A percentile compares a stretch with the other conserved stretches of the same genome.
phyloP scores from a whole-genome alignment of 2,329 filamentous ascomycete species.

The Paraphoma sp. region DNA sequence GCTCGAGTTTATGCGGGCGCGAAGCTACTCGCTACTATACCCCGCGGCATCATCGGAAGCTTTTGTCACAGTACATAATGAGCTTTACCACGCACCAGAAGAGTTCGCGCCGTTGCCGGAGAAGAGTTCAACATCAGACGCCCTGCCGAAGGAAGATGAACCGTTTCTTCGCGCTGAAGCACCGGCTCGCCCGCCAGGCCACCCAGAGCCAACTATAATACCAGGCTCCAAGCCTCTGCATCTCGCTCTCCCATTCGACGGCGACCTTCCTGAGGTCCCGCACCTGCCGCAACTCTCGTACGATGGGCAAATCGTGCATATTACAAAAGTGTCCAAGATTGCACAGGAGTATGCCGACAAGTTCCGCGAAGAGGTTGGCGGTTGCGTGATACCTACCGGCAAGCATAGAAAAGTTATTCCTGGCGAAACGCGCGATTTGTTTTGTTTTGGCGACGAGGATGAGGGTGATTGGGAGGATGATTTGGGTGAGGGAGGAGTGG shows the following conservation, averaged over 20 bases:
- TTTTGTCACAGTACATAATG: conserved; percentile 77
- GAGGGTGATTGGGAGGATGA: conserved; percentile 40
- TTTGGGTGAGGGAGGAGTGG: conserved; percentile 5
- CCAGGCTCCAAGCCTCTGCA: conserved; percentile 56
- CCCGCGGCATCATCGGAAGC: conserved; percentile 64
- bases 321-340: conserved; percentile 51
- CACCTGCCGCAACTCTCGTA: conserved; percentile 68
- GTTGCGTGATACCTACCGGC: conserved; percentile 59
- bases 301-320: conserved; percentile 61
- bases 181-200: conserved; percentile 15
- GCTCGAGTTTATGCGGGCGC: conserved; percentile 75
- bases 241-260: conserved; percentile 56
- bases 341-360: conserved; percentile 61
- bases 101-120: conserved; percentile 54
- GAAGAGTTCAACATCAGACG: conserved; percentile 3
- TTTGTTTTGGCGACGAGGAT: conserved; percentile 62
- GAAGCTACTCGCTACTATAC: conserved; percentile 82
- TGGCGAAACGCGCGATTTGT: conserved; percentile 66
- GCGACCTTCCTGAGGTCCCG: conserved; percentile 55
- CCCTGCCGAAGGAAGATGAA: conserved; percentile 26
- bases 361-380: conserved; percentile 72
- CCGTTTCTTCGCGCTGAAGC: conserved; percentile 51
- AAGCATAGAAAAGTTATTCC: conserved; percentile 41
- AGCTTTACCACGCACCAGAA: conserved; percentile 76
- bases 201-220: conserved; percentile 55